A percentile compares a stretch with the other conserved stretches of the same genome.
Conservation (phyloP, 768 basidiomycete species). For the Tephrocybe sp. region DNA sequence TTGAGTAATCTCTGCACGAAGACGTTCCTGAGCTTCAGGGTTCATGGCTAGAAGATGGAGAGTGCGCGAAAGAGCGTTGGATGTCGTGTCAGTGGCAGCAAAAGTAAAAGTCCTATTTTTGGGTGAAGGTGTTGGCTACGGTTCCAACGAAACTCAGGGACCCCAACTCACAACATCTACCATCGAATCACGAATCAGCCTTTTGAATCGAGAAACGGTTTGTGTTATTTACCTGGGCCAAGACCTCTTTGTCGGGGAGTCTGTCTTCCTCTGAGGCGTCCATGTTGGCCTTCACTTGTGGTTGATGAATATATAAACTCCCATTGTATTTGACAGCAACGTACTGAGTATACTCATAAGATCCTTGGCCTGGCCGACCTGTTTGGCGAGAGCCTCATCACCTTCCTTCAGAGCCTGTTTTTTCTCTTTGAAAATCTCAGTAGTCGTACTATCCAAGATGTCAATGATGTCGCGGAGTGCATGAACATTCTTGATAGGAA, state of each 20-base stretch:
- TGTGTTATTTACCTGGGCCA: conserved; percentile 37
- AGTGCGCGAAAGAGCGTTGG: conserved; percentile 35
- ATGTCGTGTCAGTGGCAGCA: conserved; percentile 46
- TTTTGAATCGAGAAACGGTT: too few relatives aligned
- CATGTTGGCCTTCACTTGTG: conserved; percentile 38
- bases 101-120: conserved; percentile 24
- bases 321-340: neutral
- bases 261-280: conserved; percentile 27
- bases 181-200: too few relatives aligned
- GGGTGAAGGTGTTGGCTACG: neutral
- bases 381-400: conserved; percentile 24
- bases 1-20: conserved; percentile 34
- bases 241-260: conserved; percentile 32
- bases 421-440: conserved; percentile 33
- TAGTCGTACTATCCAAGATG: conserved; percentile 29
- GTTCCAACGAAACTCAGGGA: too few relatives aligned
- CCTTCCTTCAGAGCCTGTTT: conserved; percentile 31
- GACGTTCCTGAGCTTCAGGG: conserved; percentile 29
- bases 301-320: conserved; percentile 12
- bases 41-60: conserved; percentile 33
- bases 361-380: conserved; percentile 31
- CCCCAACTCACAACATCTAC: conserved; percentile 18
- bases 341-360: conserved; percentile 30
- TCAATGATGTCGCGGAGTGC: conserved; percentile 31
- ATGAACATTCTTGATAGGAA: conserved; percentile 24